A percentile compares a stretch with the other conserved stretches of the same genome.
These are phyloP conservation scores for Lithospermum erythrorhizon DNA, from an alignment of 257 asterid species.

Conservation along the genomic window DNA sequence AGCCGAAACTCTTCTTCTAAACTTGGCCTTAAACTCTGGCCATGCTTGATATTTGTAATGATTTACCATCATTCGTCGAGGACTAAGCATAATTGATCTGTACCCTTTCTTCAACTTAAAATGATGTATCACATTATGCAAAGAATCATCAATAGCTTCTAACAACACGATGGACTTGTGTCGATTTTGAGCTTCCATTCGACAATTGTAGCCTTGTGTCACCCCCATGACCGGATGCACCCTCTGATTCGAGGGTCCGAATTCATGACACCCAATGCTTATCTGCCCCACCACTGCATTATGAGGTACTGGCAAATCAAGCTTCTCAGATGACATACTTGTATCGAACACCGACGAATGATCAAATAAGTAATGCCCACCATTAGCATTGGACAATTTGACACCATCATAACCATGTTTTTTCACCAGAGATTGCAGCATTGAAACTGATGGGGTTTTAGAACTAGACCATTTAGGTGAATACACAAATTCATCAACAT, in stretches of 20 bases:
- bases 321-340: not conserved
- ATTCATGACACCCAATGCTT: conserved; percentile 47
- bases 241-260: conserved; percentile 64
- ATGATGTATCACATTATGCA: conserved; percentile 64
- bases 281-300: conserved; percentile 40
- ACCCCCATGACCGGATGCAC: conserved; percentile 54
- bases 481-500: conserved; percentile 71
- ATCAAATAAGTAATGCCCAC: not conserved
- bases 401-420: no score
- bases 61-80: conserved; percentile 34
- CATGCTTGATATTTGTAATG: conserved; percentile 91
- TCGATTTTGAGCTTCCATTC: conserved; percentile 43
- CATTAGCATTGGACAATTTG: no score
- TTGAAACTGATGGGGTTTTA: conserved; percentile 21
- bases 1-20: conserved; percentile 78
- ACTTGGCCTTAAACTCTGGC: conserved; percentile 90
- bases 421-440: conserved; percentile 25
- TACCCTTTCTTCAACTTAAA: conserved; percentile 36
- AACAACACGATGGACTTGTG: conserved; percentile 57
- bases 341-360: not conserved
- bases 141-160: conserved; percentile 32
- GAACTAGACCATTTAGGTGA: conserved; percentile 50
- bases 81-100: conserved; percentile 17
- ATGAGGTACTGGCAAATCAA: not conserved
- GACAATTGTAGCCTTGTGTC: conserved; percentile 62